Conservation (phyloP, 306 rosid species). For the Lathyrus aphaca region DNA sequence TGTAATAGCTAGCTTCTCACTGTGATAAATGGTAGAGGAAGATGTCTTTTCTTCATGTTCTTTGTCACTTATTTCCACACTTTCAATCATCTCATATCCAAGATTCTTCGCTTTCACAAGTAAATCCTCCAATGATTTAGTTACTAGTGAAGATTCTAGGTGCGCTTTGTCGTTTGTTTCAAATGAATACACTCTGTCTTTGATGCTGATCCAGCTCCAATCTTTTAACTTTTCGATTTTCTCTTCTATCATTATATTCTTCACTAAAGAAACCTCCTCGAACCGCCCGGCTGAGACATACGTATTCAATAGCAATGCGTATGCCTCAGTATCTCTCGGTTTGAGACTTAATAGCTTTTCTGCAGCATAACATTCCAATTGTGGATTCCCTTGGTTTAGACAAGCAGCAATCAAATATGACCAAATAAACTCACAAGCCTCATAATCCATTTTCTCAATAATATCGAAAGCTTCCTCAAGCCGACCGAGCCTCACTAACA, state of each 20-base stretch:
- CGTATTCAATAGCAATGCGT: conserved; percentile 59
- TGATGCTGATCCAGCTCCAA: conserved; percentile 93
- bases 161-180: conserved; percentile 62
- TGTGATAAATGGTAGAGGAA: conserved; percentile 57
- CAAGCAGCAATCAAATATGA: conserved; percentile 73
- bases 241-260: conserved; percentile 73
- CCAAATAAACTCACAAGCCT: conserved; percentile 78
- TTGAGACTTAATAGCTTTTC: conserved; percentile 72
- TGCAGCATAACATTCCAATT: conserved; percentile 71
- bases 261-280: conserved; percentile 71
- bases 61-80: conserved; percentile 51
- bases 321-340: conserved; percentile 68
- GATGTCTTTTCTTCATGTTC: conserved; percentile 52
- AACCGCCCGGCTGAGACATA: conserved; percentile 62
- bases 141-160: conserved; percentile 41
- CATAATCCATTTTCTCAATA: conserved; percentile 65
- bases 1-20: conserved; percentile 81
- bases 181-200: conserved; percentile 69
- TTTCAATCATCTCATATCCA: conserved; percentile 64
- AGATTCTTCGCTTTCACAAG: conserved; percentile 54
- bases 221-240: conserved; percentile 61
- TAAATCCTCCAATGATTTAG: conserved; percentile 59
- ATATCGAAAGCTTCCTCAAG: conserved; percentile 72
- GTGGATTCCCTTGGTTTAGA: conserved; percentile 65
- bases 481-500: conserved; percentile 71